Evolutionary conservation across 1,139 yeast genomes (phyloP).

Genomic region (Hemisphaericaspora lyxosophila): DNA sequence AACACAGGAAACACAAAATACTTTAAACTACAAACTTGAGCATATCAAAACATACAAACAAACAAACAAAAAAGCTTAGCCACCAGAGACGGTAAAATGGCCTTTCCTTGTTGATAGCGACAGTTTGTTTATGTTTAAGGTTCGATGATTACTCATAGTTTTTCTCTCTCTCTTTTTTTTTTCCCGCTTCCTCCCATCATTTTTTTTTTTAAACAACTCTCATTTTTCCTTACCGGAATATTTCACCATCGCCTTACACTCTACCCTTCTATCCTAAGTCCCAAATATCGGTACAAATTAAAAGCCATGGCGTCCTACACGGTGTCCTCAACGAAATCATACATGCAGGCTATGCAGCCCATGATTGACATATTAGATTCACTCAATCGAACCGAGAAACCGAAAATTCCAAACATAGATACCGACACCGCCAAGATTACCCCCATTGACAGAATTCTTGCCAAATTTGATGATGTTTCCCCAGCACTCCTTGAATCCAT

Average conservation of each 20-base stretch:
- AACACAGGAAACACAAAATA: too few relatives aligned
- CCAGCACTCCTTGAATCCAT: conserved; percentile 34
- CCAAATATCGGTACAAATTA: neutral
- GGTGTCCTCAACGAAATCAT: conserved; percentile 69
- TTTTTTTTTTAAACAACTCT: too few relatives aligned
- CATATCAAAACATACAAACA: too few relatives aligned
- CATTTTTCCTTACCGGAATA: too few relatives aligned
- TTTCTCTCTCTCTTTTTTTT: neutral
- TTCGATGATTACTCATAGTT: neutral
- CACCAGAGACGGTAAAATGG: too few relatives aligned
- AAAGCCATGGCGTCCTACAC: conserved; percentile 35
- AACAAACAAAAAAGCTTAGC: too few relatives aligned
- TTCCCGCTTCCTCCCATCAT: neutral
- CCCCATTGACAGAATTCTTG: conserved; percentile 28
- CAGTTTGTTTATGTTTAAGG: neutral
- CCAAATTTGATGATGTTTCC: conserved; percentile 32
- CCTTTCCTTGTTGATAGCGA: too few relatives aligned
- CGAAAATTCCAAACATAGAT: conserved; percentile 34
- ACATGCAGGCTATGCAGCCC: conserved; percentile 74
- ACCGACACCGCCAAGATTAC: conserved; percentile 29
- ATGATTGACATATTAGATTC: conserved; percentile 47
- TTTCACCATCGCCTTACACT: too few relatives aligned
- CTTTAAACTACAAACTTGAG: too few relatives aligned
- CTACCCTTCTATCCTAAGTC: too few relatives aligned
- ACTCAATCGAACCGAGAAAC: neutral